Percentiles rank a stretch among this genome's conserved stretches.
Conservation (phyloP, 225 moss, liverwort and hornwort species). For the Sphagnum contortum region DNA sequence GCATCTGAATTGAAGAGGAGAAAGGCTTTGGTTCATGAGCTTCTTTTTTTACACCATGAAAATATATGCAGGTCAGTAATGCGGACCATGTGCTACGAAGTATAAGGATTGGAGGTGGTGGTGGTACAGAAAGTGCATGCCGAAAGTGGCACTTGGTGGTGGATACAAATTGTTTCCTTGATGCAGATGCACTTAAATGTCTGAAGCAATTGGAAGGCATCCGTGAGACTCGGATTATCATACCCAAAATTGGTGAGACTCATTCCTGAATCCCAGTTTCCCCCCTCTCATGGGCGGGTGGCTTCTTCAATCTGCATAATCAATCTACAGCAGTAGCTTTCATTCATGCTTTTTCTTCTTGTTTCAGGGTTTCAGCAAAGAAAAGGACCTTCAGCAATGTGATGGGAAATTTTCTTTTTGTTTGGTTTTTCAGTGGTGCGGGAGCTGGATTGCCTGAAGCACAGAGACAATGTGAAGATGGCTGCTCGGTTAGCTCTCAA, state of each 20-base stretch:
- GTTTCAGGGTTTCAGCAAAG: too few relatives aligned
- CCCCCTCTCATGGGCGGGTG: too few relatives aligned
- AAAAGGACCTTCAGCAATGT: too few relatives aligned
- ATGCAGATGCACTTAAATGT: constrained; percentile 45
- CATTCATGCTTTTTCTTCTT: too few relatives aligned
- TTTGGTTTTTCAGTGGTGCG: constrained; percentile 50
- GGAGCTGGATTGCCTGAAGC: constrained; percentile 66
- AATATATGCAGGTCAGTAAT: background rate
- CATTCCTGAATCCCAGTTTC: background rate
- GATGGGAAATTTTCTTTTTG: too few relatives aligned
- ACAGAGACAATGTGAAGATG: constrained; percentile 18
- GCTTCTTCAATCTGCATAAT: too few relatives aligned
- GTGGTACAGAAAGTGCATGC: constrained; percentile 4
- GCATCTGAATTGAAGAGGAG: too few relatives aligned
- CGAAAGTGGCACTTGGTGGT: constrained; percentile 75
- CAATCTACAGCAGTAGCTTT: too few relatives aligned
- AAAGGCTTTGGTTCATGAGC: too few relatives aligned
- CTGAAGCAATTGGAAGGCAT: constrained; percentile 74
- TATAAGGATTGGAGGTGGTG: constrained; percentile 38
- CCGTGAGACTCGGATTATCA: constrained; percentile 63
- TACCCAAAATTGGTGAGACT: constrained; percentile 68
- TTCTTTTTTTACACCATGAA: too few relatives aligned
- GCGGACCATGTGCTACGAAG: constrained; percentile 40
- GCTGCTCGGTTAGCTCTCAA: constrained; percentile 44
- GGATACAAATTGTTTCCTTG: constrained; percentile 63